Evolutionary conservation across 441 rosid genomes (phyloP).

Genomic region (Bocquillonia castaneifolia): DNA sequence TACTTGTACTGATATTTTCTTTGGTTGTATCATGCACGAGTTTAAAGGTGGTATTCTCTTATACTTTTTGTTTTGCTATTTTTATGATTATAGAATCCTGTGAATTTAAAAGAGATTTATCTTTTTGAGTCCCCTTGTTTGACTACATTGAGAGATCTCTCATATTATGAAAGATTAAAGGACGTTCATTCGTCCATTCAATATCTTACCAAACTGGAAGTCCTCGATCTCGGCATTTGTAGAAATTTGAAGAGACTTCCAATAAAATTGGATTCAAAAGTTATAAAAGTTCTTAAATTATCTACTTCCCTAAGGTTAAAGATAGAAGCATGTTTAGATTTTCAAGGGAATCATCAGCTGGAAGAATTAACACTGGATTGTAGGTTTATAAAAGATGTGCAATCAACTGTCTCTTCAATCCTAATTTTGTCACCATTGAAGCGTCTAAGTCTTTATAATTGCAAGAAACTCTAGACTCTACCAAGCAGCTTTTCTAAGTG

Average conservation of each 20-base stretch:
- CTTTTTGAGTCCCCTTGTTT: neutral
- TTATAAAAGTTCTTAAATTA: too few species aligned
- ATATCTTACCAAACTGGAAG: neutral
- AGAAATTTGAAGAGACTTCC: conserved; percentile 2
- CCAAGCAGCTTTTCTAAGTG: neutral
- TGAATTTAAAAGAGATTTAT: neutral
- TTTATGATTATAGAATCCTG: neutral
- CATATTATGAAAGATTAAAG: conserved; percentile 20
- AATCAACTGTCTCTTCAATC: too few species aligned
- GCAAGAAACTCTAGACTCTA: conserved; percentile 3
- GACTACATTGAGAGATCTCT: neutral
- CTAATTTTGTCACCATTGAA: neutral
- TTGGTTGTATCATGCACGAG: too few species aligned
- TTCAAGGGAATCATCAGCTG: too few species aligned
- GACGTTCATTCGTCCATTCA: conserved; percentile 14
- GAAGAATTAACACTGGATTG: too few species aligned
- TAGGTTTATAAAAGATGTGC: too few species aligned
- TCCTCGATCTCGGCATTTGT: neutral
- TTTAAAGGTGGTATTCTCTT: too few species aligned
- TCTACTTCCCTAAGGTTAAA: too few species aligned
- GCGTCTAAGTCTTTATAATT: neutral
- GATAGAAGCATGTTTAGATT: too few species aligned
- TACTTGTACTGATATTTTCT: too few species aligned
- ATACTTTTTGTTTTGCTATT: too few species aligned
- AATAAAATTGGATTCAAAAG: neutral